Conservation (phyloP, 345 rosid genomes). For the Laguncularia racemosa region DNA sequence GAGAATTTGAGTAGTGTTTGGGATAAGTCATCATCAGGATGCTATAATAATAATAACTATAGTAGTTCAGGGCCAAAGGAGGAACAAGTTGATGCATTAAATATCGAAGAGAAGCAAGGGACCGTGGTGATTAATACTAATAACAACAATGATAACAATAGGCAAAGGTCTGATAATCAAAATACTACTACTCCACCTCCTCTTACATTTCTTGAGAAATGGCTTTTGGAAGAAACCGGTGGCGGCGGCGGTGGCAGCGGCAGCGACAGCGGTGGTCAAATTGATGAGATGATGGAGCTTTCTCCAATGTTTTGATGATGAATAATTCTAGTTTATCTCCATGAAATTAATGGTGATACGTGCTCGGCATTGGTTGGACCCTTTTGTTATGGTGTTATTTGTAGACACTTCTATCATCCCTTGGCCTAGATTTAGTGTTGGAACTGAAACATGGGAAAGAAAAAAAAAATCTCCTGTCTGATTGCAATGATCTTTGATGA, state of each 20-base stretch:
- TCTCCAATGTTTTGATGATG: constrained; percentile 35
- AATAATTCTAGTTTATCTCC: background rate
- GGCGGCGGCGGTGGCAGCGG: background rate
- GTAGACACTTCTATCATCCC: too few relatives aligned
- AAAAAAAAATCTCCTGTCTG: too few relatives aligned
- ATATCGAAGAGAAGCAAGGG: background rate
- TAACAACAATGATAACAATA: constrained; percentile 4
- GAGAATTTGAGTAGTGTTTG: constrained; percentile 40
- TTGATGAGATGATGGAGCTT: constrained; percentile 57
- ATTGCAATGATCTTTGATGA: too few relatives aligned
- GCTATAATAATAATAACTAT: constrained; percentile 7
- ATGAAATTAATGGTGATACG: background rate
- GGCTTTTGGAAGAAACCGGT: constrained; percentile 74
- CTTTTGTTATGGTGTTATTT: too few relatives aligned
- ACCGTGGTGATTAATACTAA: constrained; percentile 19
- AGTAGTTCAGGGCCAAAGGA: background rate
- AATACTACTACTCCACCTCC: constrained; percentile 32
- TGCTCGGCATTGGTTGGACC: background rate
- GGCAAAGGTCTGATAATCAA: background rate
- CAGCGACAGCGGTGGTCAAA: constrained; percentile 30
- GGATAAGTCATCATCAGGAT: constrained; percentile 24
- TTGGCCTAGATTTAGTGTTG: too few relatives aligned
- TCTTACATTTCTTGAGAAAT: constrained; percentile 83
- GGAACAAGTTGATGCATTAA: constrained; percentile 1
- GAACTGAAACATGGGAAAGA: too few relatives aligned